Conservation (phyloP, 1,284 basidiomycete species). For the Ceratobasidium theobromae region DNA sequence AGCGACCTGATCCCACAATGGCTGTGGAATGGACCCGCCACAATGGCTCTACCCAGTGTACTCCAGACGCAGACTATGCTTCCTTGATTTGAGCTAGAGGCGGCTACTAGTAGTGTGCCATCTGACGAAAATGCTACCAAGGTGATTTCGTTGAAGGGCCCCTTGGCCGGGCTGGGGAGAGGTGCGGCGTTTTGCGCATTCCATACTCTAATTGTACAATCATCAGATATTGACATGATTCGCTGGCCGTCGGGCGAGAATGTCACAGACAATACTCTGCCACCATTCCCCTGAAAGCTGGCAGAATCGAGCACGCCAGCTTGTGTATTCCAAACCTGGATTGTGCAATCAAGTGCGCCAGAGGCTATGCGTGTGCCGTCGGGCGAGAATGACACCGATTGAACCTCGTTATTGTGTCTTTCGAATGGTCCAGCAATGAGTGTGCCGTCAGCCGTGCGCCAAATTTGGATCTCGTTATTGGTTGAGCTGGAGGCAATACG, state of each 20-base stretch:
- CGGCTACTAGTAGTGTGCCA: neutral
- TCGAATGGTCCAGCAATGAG: neutral
- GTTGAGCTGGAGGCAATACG: neutral
- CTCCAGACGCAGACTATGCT: neutral
- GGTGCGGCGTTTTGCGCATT: neutral
- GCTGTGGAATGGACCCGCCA: neutral
- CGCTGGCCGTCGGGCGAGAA: neutral
- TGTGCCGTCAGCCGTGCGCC: neutral
- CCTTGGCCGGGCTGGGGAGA: neutral
- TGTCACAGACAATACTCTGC: neutral
- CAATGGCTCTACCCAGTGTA: neutral
- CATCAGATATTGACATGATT: neutral
- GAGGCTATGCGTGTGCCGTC: constrained; percentile 11
- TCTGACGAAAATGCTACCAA: neutral
- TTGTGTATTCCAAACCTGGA: neutral
- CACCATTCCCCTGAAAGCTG: neutral
- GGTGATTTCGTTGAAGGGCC: neutral
- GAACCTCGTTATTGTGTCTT: neutral
- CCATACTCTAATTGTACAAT: neutral
- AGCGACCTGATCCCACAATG: neutral
- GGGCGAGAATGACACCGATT: neutral
- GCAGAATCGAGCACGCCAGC: neutral
- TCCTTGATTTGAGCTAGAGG: neutral
- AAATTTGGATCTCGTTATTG: neutral
- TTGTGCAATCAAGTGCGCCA: neutral